Percentiles rank a stretch among this genome's conserved stretches.
Evolutionary conservation across 2,329 filamentous ascomycete species (phyloP).

Genomic region (Grosmannia clavigera): DNA sequence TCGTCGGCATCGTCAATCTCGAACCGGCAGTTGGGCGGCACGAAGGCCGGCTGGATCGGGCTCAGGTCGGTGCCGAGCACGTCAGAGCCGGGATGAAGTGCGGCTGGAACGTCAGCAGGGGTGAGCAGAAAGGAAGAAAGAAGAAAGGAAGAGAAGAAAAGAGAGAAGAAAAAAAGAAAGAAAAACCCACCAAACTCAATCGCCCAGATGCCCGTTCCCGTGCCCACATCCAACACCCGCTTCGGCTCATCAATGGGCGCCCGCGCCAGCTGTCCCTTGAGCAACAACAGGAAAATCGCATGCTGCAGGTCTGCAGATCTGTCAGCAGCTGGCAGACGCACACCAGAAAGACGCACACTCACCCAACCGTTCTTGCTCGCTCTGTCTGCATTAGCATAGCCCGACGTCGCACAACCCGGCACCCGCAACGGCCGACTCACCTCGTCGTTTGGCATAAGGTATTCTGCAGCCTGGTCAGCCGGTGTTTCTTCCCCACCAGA

Average conservation of each 20-base stretch:
- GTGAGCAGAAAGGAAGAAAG: no score
- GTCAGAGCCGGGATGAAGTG: slow-evolving; percentile 24
- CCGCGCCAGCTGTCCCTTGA: slow-evolving; percentile 11
- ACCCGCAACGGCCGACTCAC: neutral
- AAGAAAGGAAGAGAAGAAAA: no score
- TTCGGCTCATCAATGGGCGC: slow-evolving; percentile 11
- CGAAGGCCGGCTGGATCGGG: slow-evolving; percentile 36
- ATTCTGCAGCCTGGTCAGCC: slow-evolving; percentile 4
- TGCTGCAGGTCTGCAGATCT: slow-evolving; percentile 8
- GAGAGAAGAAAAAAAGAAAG: neutral
- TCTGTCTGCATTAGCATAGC: neutral
- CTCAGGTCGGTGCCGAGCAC: slow-evolving; percentile 37
- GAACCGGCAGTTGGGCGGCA: slow-evolving; percentile 51
- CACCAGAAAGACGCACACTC: neutral
- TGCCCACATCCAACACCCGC: slow-evolving; percentile 12
- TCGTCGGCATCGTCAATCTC: slow-evolving; percentile 50
- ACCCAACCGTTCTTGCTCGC: slow-evolving; percentile 11
- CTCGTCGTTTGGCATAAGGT: slow-evolving; percentile 12
- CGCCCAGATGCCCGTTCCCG: slow-evolving; percentile 16
- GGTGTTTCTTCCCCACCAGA: neutral
- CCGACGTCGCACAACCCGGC: no score
- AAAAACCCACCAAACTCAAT: slow-evolving; percentile 11
- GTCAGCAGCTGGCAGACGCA: neutral
- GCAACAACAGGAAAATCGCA: slow-evolving; percentile 8
- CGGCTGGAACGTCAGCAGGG: slow-evolving; percentile 19